phyloP scores from a whole-genome alignment of 345 rosid genomes.

The Eucalyptus sideroxylon region DNA sequence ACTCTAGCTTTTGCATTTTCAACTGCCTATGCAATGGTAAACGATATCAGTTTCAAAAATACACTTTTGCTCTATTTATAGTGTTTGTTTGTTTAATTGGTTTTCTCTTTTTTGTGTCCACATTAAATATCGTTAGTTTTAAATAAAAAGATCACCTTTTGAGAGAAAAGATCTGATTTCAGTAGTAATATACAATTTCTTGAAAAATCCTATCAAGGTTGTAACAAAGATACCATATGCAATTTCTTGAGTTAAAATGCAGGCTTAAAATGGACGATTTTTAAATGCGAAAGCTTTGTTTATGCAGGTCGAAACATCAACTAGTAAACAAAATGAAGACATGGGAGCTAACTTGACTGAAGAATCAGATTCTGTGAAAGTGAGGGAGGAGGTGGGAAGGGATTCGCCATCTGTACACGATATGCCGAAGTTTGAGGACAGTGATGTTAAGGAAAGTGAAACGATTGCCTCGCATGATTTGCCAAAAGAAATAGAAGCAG shows the following conservation, averaged over 20 bases:
- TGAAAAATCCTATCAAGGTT: neutral
- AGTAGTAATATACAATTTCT: neutral
- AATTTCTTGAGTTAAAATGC: neutral
- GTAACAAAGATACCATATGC: neutral
- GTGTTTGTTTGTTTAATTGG: neutral
- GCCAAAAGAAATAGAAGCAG: constrained; percentile 16
- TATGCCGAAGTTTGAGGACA: constrained; percentile 8
- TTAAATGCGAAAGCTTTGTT: neutral
- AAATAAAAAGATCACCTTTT: neutral
- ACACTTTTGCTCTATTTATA: neutral
- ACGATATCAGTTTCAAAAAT: neutral
- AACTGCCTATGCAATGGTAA: neutral
- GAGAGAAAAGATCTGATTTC: neutral
- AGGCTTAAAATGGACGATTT: neutral
- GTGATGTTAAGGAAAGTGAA: constrained; percentile 12
- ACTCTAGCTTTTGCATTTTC: neutral
- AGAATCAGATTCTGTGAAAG: constrained; percentile 9
- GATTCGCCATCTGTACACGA: constrained; percentile 12
- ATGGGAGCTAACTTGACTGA: constrained; percentile 8
- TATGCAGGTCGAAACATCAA: constrained; percentile 30
- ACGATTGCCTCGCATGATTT: constrained; percentile 5
- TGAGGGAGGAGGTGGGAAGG: constrained; percentile 10
- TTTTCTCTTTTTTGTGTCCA: neutral
- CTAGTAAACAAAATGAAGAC: constrained; percentile 14
- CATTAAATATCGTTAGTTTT: neutral